Evolutionary conservation across 2,329 filamentous ascomycete genomes (phyloP).

Genomic region (Escovopsis sp.): DNA sequence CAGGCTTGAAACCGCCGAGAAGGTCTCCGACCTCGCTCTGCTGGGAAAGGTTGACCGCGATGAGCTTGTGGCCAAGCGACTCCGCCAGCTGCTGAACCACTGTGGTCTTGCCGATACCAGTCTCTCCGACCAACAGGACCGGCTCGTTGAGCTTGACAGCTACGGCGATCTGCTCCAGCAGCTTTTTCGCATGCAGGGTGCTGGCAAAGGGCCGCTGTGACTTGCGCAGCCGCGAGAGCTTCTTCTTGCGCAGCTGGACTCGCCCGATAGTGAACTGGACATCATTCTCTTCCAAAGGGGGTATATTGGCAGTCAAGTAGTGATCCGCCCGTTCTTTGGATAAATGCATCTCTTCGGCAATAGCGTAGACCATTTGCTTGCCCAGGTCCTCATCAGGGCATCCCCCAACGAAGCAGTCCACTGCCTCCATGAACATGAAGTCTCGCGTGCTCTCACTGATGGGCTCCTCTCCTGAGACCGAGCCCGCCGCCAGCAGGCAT

Average conservation of each 20-base stretch:
- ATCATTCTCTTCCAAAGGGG: conserved; percentile 49
- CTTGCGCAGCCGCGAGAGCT: conserved; percentile 31
- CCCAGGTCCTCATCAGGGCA: conserved; percentile 52
- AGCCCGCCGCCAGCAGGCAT: conserved; percentile 46
- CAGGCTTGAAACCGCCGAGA: conserved; percentile 88
- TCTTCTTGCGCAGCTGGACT: conserved; percentile 45
- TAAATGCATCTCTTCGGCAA: conserved; percentile 79
- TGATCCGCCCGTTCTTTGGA: conserved; percentile 69
- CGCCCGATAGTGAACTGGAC: conserved; percentile 49
- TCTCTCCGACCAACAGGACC: conserved; percentile 91
- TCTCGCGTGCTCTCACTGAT: conserved; percentile 60
- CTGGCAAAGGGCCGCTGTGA: conserved; percentile 65
- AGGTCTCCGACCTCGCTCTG: conserved; percentile 96
- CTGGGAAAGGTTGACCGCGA: conserved; percentile 90
- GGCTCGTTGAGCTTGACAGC: conserved; percentile 77
- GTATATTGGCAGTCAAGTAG: conserved; percentile 58
- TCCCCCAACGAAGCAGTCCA: conserved; percentile 83
- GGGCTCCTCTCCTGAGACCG: conserved; percentile 52
- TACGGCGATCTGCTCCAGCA: conserved; percentile 79
- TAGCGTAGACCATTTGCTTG: conserved; percentile 45
- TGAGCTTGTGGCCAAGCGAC: conserved; percentile 69
- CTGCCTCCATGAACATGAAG: conserved; percentile 82
- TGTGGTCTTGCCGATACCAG: conserved; percentile 95
- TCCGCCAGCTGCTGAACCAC: conserved; percentile 86
- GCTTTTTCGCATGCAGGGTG: conserved; percentile 67